Percentiles rank a stretch among this genome's conserved stretches.
phyloP scores from a whole-genome alignment of 306 rosid genomes.

The Medicago ruthenica region DNA sequence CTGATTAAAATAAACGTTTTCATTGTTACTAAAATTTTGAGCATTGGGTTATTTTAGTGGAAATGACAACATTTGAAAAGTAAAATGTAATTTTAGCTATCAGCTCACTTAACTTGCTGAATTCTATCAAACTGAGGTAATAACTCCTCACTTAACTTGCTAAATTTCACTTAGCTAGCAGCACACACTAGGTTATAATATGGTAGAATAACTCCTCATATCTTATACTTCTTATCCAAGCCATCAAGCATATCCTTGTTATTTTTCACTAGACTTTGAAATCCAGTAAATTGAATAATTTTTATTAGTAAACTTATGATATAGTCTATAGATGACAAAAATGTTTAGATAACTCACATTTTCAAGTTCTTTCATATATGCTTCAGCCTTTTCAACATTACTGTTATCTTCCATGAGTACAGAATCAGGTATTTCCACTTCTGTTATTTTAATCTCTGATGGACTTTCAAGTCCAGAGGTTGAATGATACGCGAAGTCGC shows the following conservation, averaged over 20 bases:
- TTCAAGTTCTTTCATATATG: conserved; percentile 82
- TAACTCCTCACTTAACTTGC: neutral
- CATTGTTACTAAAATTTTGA: neutral
- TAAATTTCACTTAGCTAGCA: no score
- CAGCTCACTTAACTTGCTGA: conserved; percentile 20
- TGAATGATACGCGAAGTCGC: conserved; percentile 41
- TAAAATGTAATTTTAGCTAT: conserved; percentile 6
- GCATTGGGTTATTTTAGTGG: conserved; percentile 27
- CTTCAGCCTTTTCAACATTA: conserved; percentile 84
- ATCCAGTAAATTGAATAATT: conserved; percentile 28
- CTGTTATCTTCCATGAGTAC: conserved; percentile 61
- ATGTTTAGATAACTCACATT: conserved; percentile 63
- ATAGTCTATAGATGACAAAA: conserved; percentile 27
- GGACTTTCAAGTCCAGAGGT: conserved; percentile 52
- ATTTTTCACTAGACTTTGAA: conserved; percentile 14
- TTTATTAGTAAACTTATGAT: conserved; percentile 12
- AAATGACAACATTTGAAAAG: neutral
- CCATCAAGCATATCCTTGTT: conserved; percentile 12
- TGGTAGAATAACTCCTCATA: neutral
- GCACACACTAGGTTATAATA: neutral
- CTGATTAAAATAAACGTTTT: neutral
- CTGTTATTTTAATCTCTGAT: conserved; percentile 51
- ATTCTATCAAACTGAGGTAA: neutral
- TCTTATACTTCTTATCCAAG: neutral
- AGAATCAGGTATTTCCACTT: conserved; percentile 57